phyloP scores from a whole-genome alignment of 352 stramenopile species.

The Phytophthora macrochlamydospora region DNA sequence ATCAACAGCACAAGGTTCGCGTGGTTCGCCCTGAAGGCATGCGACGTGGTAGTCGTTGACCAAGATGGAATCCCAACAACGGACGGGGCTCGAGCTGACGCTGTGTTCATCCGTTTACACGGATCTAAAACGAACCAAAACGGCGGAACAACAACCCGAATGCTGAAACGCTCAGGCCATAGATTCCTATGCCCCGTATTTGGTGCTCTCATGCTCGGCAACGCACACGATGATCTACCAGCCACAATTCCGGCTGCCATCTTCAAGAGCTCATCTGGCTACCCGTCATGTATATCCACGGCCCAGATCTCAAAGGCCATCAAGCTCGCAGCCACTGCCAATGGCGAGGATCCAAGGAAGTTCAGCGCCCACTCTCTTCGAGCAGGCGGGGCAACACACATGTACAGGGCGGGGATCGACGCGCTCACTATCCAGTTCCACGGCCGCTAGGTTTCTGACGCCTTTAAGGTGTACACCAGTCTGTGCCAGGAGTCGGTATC shows the following conservation, averaged over 20 bases:
- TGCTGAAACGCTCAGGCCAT: constrained; percentile 7
- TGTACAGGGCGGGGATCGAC: constrained; percentile 4
- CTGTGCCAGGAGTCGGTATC: background rate
- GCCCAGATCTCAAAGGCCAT: background rate
- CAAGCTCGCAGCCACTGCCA: background rate
- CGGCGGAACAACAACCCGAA: background rate
- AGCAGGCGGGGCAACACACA: constrained; percentile 6
- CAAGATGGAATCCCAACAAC: background rate
- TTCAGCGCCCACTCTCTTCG: constrained; percentile 9
- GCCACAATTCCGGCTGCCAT: constrained; percentile 4
- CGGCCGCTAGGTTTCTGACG: constrained; percentile 12
- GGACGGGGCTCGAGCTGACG: background rate
- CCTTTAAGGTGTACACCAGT: constrained; percentile 9
- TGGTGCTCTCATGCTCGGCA: background rate
- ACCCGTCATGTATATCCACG: background rate
- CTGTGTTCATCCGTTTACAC: background rate
- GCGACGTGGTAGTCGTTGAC: constrained; percentile 3
- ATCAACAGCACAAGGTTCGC: background rate
- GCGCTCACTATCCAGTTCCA: constrained; percentile 16
- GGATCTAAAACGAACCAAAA: constrained; percentile 11
- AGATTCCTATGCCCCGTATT: constrained; percentile 1
- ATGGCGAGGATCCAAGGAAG: background rate
- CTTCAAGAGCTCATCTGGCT: background rate
- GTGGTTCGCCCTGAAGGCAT: constrained; percentile 9
- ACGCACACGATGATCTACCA: background rate